Evolutionary conservation across 805 yeast genomes (phyloP).

Genomic region (Candida dendrica): DNA sequence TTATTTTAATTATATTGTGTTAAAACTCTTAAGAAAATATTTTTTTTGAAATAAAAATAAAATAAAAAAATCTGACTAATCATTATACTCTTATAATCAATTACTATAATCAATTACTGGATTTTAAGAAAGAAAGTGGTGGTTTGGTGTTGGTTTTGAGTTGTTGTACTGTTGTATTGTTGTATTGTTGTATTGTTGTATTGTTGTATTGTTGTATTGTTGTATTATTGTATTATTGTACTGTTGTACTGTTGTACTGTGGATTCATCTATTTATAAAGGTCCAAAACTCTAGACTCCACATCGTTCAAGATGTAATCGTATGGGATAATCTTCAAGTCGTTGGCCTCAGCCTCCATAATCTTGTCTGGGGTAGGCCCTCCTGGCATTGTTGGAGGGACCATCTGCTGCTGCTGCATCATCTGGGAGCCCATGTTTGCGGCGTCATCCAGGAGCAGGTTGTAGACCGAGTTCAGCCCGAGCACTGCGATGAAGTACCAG

Average conservation of each 20-base stretch:
- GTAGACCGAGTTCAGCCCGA: constrained; percentile 79
- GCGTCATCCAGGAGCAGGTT: constrained; percentile 55
- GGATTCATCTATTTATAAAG: not conserved
- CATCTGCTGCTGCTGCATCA: constrained; percentile 32
- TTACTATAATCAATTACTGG: no score
- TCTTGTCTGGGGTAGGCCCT: constrained; percentile 53
- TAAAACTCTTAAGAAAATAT: not conserved
- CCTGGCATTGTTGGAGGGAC: constrained; percentile 40
- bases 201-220: no score
- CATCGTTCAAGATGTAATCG: constrained; percentile 46
- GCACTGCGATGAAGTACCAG: constrained; percentile 87
- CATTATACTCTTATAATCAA: no score
- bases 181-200: no score
- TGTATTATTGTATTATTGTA: no score
- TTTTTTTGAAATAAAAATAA: not conserved
- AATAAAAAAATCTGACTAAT: no score
- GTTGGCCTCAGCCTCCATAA: constrained; percentile 67
- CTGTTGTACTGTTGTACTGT: no score
- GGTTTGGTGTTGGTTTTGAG: no score
- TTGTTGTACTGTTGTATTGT: no score
- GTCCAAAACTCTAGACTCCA: constrained; percentile 49
- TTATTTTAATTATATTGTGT: not conserved
- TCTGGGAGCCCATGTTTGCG: constrained; percentile 34
- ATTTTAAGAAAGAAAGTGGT: no score
- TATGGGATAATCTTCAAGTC: constrained; percentile 59